These are phyloP conservation scores for Globisporangium okanoganense DNA, from an alignment of 352 stramenopile species.

Conservation along the genomic window DNA sequence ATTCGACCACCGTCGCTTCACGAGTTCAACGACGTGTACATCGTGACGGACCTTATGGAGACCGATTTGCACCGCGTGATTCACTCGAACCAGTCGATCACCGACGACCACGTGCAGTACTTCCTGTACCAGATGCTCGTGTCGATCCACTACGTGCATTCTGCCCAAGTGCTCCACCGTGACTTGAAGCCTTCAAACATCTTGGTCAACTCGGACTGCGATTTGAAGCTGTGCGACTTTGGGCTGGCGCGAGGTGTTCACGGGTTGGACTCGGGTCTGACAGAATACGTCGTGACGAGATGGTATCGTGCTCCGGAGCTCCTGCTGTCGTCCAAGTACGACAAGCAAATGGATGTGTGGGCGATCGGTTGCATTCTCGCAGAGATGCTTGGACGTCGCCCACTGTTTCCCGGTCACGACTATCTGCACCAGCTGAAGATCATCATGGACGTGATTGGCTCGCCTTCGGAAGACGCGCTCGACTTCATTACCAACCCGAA, in stretches of 20 bases:
- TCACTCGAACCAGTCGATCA: slow-evolving; percentile 80
- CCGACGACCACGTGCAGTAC: slow-evolving; percentile 75
- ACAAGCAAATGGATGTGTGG: slow-evolving; percentile 88
- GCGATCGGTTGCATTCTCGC: slow-evolving; percentile 85
- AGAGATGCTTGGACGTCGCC: slow-evolving; percentile 80
- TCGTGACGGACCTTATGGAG: slow-evolving; percentile 79
- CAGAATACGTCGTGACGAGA: slow-evolving; percentile 90
- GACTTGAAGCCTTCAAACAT: slow-evolving; percentile 82
- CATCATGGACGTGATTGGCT: slow-evolving; percentile 88
- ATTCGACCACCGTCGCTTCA: slow-evolving; percentile 74
- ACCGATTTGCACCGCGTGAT: slow-evolving; percentile 76
- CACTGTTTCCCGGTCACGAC: slow-evolving; percentile 84
- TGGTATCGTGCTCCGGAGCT: slow-evolving; percentile 93
- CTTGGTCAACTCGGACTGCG: slow-evolving; percentile 78
- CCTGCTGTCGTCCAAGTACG: slow-evolving; percentile 88
- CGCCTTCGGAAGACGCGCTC: slow-evolving; percentile 67
- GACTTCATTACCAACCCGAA: slow-evolving; percentile 90
- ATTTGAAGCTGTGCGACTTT: slow-evolving; percentile 81
- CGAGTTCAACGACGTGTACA: slow-evolving; percentile 89
- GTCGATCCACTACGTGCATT: slow-evolving; percentile 77
- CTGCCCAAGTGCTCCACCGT: slow-evolving; percentile 70
- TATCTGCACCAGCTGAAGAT: slow-evolving; percentile 89
- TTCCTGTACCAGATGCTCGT: slow-evolving; percentile 82
- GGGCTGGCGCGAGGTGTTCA: slow-evolving; percentile 70
- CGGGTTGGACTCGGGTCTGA: slow-evolving; percentile 74